phyloP scores from a whole-genome alignment of 1,284 basidiomycete species.

The Sparassis latifolia region DNA sequence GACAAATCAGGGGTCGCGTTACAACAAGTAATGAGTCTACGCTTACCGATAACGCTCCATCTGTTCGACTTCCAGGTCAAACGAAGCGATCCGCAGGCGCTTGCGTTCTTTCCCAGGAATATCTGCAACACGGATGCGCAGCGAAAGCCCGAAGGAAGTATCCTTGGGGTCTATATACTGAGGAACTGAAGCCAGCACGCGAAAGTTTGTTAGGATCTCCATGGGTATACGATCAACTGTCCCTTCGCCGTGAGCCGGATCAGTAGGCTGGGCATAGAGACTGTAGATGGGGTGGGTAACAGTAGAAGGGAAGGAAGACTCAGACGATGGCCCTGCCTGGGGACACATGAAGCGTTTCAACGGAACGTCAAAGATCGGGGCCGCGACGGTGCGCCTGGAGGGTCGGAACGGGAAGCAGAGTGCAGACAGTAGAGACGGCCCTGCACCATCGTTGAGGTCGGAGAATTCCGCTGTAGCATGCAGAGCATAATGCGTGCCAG shows the following conservation, averaged over 20 bases:
- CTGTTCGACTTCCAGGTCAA: slow-evolving; percentile 53
- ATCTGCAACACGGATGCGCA: slow-evolving; percentile 55
- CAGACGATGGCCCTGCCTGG: slow-evolving; percentile 8
- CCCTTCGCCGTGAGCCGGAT: slow-evolving; percentile 2
- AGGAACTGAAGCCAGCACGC: slow-evolving; percentile 57
- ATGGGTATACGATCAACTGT: slow-evolving; percentile 33
- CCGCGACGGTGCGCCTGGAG: slow-evolving; percentile 6
- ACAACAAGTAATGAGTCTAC: not conserved
- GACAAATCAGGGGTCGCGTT: not conserved
- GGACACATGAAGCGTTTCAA: slow-evolving; percentile 21
- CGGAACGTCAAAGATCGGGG: slow-evolving; percentile 12
- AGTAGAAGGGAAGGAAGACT: slow-evolving; percentile 15
- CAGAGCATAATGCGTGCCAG: slow-evolving; percentile 60
- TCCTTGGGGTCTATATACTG: slow-evolving; percentile 42
- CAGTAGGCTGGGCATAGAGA: slow-evolving; percentile 30
- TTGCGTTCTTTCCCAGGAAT: slow-evolving; percentile 40
- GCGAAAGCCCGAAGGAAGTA: slow-evolving; percentile 40
- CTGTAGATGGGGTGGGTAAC: slow-evolving; percentile 38
- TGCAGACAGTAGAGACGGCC: slow-evolving; percentile 36
- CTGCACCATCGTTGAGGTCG: slow-evolving; percentile 33
- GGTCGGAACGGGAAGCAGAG: slow-evolving; percentile 17
- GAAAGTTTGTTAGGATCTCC: slow-evolving; percentile 52
- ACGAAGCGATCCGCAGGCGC: slow-evolving; percentile 46
- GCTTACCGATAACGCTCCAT: slow-evolving; percentile 59
- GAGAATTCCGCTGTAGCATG: slow-evolving; percentile 58